Percentiles rank a stretch among this genome's conserved stretches.
Evolutionary conservation across 371 early-diverging fungal genomes (phyloP).

Genomic region (Entomophthora muscae): DNA sequence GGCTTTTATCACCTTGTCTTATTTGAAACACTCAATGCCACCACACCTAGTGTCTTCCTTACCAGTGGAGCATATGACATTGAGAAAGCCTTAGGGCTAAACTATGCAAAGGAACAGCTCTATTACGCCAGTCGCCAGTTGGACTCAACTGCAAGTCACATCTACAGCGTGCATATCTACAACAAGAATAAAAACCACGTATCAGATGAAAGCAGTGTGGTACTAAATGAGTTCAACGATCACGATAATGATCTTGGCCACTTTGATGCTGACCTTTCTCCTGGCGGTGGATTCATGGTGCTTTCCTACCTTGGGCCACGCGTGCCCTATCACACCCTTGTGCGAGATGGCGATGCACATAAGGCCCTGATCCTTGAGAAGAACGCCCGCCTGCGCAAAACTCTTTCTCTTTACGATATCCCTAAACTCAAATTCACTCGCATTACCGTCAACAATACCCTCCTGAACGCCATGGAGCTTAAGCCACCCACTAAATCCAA

Average conservation of each 20-base stretch:
- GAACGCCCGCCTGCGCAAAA: background rate
- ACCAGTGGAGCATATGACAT: conserved; percentile 5
- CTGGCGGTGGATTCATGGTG: conserved; percentile 49
- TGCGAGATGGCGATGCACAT: background rate
- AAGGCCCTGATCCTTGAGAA: background rate
- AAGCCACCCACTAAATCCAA: background rate
- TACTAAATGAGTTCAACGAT: conserved; percentile 7
- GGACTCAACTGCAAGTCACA: background rate
- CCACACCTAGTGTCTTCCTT: background rate
- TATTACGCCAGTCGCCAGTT: conserved; percentile 4
- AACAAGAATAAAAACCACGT: conserved; percentile 19
- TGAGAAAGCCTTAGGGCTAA: background rate
- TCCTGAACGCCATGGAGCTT: conserved; percentile 1
- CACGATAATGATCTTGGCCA: background rate
- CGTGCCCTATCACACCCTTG: conserved; percentile 49
- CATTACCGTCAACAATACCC: background rate
- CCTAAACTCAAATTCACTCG: background rate
- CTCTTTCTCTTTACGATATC: background rate
- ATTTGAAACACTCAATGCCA: background rate
- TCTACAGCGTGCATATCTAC: conserved; percentile 23
- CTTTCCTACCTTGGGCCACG: conserved; percentile 72
- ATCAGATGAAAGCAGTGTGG: conserved; percentile 30
- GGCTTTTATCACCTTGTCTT: conserved; percentile 5
- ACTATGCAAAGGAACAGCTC: background rate
- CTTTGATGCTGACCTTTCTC: conserved; percentile 56